phyloP scores from a whole-genome alignment of 2,329 filamentous ascomycete species.

The Aspergillus fijiensis region DNA sequence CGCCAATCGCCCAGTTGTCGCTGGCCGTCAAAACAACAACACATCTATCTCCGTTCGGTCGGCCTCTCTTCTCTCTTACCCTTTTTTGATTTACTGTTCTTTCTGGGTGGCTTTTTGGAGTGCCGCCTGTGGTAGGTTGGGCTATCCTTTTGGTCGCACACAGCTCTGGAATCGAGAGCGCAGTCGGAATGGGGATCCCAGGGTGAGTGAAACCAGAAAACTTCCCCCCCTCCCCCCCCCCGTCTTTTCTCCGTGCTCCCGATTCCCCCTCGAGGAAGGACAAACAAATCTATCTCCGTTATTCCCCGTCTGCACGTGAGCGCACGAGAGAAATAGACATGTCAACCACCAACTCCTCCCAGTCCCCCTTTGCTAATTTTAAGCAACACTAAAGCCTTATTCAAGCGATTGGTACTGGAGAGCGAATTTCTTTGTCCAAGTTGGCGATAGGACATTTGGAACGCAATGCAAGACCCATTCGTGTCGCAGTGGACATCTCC shows the following conservation, averaged over 20 bases:
- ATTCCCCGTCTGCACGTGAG: neutral
- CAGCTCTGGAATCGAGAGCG: neutral
- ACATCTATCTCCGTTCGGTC: neutral
- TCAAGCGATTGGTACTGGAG: conserved; percentile 79
- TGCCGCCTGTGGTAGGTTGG: neutral
- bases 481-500: conserved; percentile 87
- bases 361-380: no score
- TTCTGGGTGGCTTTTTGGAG: conserved; percentile 5
- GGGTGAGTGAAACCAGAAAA: conserved; percentile 35
- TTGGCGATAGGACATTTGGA: conserved; percentile 77
- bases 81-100: neutral
- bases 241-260: neutral
- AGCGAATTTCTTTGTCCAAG: conserved; percentile 77
- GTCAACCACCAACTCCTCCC: neutral
- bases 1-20: conserved; percentile 21
- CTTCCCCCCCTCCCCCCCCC: neutral
- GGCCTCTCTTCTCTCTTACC: neutral
- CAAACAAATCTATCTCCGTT: conserved; percentile 5
- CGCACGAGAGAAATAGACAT: neutral
- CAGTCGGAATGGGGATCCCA: conserved; percentile 44
- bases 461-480: conserved; percentile 67
- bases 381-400: conserved; percentile 65
- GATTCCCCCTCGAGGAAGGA: neutral
- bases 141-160: neutral
- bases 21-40: conserved; percentile 26